Base-by-base conservation (phyloP, 2,329 filamentous ascomycete genomes). In the Incumbomyces delicatus region DNA sequence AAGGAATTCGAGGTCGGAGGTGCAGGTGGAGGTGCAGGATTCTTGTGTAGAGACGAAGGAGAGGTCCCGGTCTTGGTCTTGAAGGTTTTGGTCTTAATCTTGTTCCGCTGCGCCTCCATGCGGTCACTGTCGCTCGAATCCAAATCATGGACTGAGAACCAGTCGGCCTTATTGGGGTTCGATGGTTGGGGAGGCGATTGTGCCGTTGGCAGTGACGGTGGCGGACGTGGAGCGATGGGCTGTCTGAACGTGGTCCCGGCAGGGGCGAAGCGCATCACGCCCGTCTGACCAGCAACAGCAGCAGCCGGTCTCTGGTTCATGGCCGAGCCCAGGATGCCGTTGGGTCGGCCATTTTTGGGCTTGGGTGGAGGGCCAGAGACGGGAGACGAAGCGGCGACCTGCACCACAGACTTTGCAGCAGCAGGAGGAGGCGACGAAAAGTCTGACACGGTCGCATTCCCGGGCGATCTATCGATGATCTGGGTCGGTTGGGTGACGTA, bases 351-450 rank as follows among this genome's bases (percentile, higher is more conserved):
- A 49, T 56, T 54, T 48, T 46, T 49, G n/a, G 32, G n/a, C 13
- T 22, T 59, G 45, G 61, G 62, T 31, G 66, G 62, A 49, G 76
- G 75, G 48, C 81, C 74, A 49, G 76, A 75, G 48, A 81, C 74
- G 1, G 88, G 89, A 1, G 90, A 95, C 2, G 89, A 95, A n/a
- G 87, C 86, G 27, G 83, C 81, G 2, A 95, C 89, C 63, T 95
- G 89, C 47, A 95, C 70, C 42, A 75, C 61, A 32, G 72, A 58
- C 1, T 58, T 56, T 27, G 22, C 22, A 27, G 22, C 22, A 27
- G 22, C 22, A 27, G 22, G 52, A 17, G 54, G 62, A 33, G 55
- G 53, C 20, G 54, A 56, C 13, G 53, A 53, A 27, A 54, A 49
- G 29, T 56, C 41, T 17, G 42, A 42, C 12, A 30, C 17, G 5